Percentiles rank a stretch among this genome's conserved stretches.
Evolutionary conservation across 78 protist genomes (phyloP).

Genomic region (Trichosphaerium sp.): DNA sequence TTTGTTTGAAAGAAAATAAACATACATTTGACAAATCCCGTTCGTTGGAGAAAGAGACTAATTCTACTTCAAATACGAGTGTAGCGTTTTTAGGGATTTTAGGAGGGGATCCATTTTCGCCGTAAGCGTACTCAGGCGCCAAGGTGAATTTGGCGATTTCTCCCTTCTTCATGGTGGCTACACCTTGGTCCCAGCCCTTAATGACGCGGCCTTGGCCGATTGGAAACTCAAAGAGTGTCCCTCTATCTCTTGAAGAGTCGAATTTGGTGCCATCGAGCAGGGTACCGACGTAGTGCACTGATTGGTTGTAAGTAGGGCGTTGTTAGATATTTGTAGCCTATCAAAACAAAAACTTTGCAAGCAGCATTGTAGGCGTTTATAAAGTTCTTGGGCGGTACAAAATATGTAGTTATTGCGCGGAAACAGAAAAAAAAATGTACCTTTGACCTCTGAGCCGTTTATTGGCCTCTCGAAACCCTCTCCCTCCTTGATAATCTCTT

Average conservation of each 20-base stretch:
- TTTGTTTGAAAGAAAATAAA: too few species aligned
- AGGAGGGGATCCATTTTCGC: slow-evolving; percentile 59
- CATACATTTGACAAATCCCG: too few species aligned
- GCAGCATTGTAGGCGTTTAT: too few species aligned
- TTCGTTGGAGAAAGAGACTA: slow-evolving; percentile 15
- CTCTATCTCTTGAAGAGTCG: slow-evolving; percentile 67
- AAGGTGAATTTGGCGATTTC: slow-evolving; percentile 51
- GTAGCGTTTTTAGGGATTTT: slow-evolving; percentile 49
- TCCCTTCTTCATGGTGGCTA: slow-evolving; percentile 62
- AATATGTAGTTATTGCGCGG: too few species aligned
- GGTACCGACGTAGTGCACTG: slow-evolving; percentile 72
- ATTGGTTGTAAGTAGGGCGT: too few species aligned
- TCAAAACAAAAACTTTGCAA: too few species aligned
- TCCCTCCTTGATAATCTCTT: too few species aligned
- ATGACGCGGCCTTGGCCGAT: slow-evolving; percentile 61
- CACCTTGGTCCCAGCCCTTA: slow-evolving; percentile 84
- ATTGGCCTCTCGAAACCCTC: too few species aligned
- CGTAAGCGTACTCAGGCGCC: slow-evolving; percentile 72
- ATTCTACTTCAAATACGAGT: slow-evolving; percentile 62
- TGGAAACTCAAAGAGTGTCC: slow-evolving; percentile 48
- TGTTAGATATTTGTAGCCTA: too few species aligned
- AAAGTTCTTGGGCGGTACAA: too few species aligned
- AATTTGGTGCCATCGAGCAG: slow-evolving; percentile 65
- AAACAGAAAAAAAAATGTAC: too few species aligned
- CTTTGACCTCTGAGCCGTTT: too few species aligned